Conservation (phyloP, 2,329 filamentous ascomycete genomes). For the Helminthosporium solani region DNA sequence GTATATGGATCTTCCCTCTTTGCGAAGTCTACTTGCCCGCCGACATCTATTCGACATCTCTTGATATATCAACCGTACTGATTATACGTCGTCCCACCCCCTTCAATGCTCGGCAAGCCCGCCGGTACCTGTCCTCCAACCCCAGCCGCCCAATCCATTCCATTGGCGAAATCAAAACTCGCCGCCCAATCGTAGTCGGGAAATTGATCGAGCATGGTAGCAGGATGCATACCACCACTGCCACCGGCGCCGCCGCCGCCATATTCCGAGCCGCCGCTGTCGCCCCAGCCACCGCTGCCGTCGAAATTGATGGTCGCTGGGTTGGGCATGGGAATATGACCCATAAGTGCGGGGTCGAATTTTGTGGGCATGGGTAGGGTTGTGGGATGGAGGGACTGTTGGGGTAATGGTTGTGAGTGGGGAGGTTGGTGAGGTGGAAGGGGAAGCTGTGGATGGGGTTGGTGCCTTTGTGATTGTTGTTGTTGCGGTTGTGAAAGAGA, state of each 20-base stretch:
- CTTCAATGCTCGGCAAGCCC: constrained; percentile 4
- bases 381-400: constrained; percentile 1
- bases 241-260: background rate
- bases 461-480: constrained; percentile 1
- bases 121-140: constrained; percentile 23
- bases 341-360: constrained; percentile 27
- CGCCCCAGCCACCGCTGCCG: constrained; percentile 30
- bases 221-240: background rate
- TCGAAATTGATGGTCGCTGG: constrained; percentile 29
- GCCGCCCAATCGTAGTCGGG: constrained; percentile 43
- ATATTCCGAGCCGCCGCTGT: constrained; percentile 13
- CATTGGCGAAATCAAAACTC: constrained; percentile 33
- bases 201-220: constrained; percentile 39
- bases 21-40: background rate
- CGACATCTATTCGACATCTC: background rate
- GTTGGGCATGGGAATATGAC: constrained; percentile 21
- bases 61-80: constrained; percentile 15
- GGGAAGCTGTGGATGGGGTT: constrained; percentile 17
- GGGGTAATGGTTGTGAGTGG: constrained; percentile 21
- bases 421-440: constrained; percentile 25
- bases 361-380: constrained; percentile 19
- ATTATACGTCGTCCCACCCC: constrained; percentile 21
- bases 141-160: too few relatives aligned
- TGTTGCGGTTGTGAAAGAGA: constrained; percentile 1
- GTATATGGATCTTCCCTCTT: too few relatives aligned